These are phyloP conservation scores for Heterobasidion irregulare DNA, from an alignment of 1,284 basidiomycete species.

Conservation along the genomic window DNA sequence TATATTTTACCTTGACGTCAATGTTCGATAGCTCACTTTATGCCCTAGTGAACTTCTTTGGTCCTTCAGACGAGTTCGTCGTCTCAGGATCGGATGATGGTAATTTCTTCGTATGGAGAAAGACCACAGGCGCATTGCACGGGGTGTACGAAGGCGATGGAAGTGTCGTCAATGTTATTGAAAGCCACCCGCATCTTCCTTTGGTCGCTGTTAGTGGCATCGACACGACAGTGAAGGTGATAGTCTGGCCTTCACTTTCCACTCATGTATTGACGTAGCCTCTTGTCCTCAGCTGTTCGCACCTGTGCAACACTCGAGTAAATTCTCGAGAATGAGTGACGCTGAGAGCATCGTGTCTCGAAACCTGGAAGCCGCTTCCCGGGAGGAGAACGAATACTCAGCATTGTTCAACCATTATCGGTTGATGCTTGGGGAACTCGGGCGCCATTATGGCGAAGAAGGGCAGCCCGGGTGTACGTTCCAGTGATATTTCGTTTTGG, in stretches of 20 bases:
- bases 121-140: conserved; percentile 52
- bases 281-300: conserved; percentile 52
- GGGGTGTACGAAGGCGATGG: conserved; percentile 83
- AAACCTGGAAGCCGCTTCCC: conserved; percentile 25
- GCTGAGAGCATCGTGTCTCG: conserved; percentile 45
- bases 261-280: neutral
- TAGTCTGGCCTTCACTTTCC: neutral
- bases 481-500: conserved; percentile 9
- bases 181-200: conserved; percentile 76
- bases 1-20: neutral
- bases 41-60: conserved; percentile 72
- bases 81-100: conserved; percentile 89
- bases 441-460: conserved; percentile 7
- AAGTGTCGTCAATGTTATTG: conserved; percentile 80
- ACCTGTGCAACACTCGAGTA: conserved; percentile 38
- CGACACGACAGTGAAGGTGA: conserved; percentile 82
- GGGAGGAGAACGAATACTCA: conserved; percentile 21
- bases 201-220: conserved; percentile 85
- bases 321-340: conserved; percentile 44
- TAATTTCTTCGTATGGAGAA: conserved; percentile 81
- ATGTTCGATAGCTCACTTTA: neutral
- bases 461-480: conserved; percentile 13
- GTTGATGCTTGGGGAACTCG: conserved; percentile 17
- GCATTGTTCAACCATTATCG: conserved; percentile 27
- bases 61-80: conserved; percentile 70